These are phyloP conservation scores for Dipteronia dyeriana DNA, from an alignment of 345 rosid genomes.

Conservation along the genomic window DNA sequence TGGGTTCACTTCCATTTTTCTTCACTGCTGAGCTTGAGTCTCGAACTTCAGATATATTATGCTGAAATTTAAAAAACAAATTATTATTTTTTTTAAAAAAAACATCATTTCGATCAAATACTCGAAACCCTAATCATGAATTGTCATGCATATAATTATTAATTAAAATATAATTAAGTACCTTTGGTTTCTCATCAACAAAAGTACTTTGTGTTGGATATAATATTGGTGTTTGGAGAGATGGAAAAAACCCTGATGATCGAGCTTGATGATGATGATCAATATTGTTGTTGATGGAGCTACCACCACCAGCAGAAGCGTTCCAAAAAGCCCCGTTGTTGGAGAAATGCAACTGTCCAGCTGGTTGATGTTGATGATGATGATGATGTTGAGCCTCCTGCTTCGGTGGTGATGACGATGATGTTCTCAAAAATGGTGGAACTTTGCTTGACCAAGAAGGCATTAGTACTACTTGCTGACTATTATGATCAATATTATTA, in stretches of 20 bases:
- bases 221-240: constrained; percentile 46
- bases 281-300: constrained; percentile 44
- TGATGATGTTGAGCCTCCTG: constrained; percentile 34
- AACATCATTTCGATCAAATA: constrained; percentile 8
- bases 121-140: constrained; percentile 33
- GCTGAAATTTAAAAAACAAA: constrained; percentile 21
- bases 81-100: too few relatives aligned
- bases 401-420: constrained; percentile 53
- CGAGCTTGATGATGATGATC: constrained; percentile 25
- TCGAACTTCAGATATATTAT: constrained; percentile 53
- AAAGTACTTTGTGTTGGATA: constrained; percentile 35
- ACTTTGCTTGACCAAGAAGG: constrained; percentile 58
- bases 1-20: constrained; percentile 70
- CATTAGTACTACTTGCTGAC: constrained; percentile 35
- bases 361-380: constrained; percentile 39
- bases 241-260: constrained; percentile 58
- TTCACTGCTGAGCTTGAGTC: constrained; percentile 51
- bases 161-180: neutral
- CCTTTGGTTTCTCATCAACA: constrained; percentile 56
- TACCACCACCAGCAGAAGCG: constrained; percentile 43
- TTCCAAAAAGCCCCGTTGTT: constrained; percentile 95
- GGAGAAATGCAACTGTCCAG: constrained; percentile 71
- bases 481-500: neutral
- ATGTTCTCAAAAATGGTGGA: constrained; percentile 56
- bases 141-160: neutral